A percentile compares a stretch with the other conserved stretches of the same genome.
phyloP scores from a whole-genome alignment of 495 filamentous ascomycete genomes.

The Amniculicola lignicola region DNA sequence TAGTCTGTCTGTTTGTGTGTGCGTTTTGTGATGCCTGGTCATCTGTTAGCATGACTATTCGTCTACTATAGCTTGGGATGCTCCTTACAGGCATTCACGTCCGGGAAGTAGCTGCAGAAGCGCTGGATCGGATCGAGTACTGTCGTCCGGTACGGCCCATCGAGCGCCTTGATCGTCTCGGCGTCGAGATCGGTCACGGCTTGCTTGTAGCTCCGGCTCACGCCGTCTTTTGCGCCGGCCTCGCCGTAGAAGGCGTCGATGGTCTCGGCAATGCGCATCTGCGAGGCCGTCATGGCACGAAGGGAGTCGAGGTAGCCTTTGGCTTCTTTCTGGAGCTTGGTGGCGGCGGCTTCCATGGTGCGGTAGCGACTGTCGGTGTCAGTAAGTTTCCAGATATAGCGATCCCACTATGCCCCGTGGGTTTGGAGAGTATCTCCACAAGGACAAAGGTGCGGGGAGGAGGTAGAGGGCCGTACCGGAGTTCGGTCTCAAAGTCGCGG shows the following conservation, averaged over 20 bases:
- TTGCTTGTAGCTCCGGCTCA: conserved; percentile 94
- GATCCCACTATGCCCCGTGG: too few species aligned
- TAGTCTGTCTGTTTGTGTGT: conserved; percentile 98
- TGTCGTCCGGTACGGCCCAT: conserved; percentile 93
- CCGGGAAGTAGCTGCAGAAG: conserved; percentile 98
- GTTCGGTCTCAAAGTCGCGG: conserved; percentile 97
- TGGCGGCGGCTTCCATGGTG: conserved; percentile 91
- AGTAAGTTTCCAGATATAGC: too few species aligned
- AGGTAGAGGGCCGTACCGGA: conserved; percentile 57
- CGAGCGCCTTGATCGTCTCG: conserved; percentile 95
- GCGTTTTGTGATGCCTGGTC: conserved; percentile 94
- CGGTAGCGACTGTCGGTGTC: conserved; percentile 67
- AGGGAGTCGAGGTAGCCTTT: conserved; percentile 96
- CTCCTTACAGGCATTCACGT: conserved; percentile 90
- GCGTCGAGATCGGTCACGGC: conserved; percentile 96
- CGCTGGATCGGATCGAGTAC: conserved; percentile 91
- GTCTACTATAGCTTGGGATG: neutral
- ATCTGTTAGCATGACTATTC: too few species aligned
- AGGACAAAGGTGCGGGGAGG: neutral
- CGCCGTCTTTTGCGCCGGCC: conserved; percentile 87
- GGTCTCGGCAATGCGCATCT: conserved; percentile 98
- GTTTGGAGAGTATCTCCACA: neutral
- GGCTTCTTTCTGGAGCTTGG: conserved; percentile 91
- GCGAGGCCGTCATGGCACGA: conserved; percentile 97
- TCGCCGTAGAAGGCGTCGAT: conserved; percentile 99